Evolutionary conservation across 257 asterid genomes (phyloP), one percentile per base, ranked within the genome.

Genomic region (Capsicum chinense): DNA sequence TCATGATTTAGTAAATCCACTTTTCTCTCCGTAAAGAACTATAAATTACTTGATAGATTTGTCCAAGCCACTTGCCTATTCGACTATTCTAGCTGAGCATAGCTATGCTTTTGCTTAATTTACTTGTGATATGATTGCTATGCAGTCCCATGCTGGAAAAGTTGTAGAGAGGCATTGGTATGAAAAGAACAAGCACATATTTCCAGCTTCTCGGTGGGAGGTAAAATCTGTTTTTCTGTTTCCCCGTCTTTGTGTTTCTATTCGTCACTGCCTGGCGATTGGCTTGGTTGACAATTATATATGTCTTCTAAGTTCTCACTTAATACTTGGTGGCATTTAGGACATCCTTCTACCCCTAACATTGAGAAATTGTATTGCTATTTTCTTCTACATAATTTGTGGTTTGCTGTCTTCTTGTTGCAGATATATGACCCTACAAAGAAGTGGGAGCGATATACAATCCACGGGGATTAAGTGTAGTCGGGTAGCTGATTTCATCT

Each of bases 201-300:
- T 97, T 88, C 99, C 99, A 7, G 99, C 99, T 83, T 97, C 98
- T 63, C 92, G 99, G 81, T 97, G 99, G 99, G 99, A 97, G 99
- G 99, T 95, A 89, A 56, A 57, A 63, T 39, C 79, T 83, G 69
- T 60, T 26, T 62, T 78, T 79, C 71, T 81, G 60, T 64, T 66
- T 54, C 79, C 37, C 76, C 26, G 13, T 50, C 56, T 79, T 21
- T 84, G 13, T 54, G n/a, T 11, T 56, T 39, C 13, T 66, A 6
- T 15, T 8, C 33, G 52, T 56, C 57, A 48, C 13, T 56, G 48
- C 4, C 14, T 37, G 1, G 81, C 47, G 11, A 19, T 11, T 26
- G 26, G 76, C 54, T 81, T 26, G 67, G 21, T 64, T 74, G 62
- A 74, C 60, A 16, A 39, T 81, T 54, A 64, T 64, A 35, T 50